A percentile compares a stretch with the other conserved stretches of the same genome.
Evolutionary conservation across 2,329 filamentous ascomycete genomes (phyloP).

Genomic region (Aspergillus piperis): DNA sequence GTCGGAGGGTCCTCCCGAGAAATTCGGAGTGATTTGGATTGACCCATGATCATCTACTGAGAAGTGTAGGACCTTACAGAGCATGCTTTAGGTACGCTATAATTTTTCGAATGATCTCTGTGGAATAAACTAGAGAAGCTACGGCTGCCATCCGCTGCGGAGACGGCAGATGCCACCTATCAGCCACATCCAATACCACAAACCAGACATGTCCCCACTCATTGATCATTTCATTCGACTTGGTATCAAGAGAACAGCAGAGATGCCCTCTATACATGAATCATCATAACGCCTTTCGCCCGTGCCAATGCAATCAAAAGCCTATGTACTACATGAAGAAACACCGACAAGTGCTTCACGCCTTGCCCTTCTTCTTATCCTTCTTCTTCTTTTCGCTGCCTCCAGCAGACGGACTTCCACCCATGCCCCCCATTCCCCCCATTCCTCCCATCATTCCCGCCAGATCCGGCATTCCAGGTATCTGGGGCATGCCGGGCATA

Average conservation of each 20-base stretch:
- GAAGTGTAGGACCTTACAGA: too few relatives aligned
- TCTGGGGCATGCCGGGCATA: slow-evolving; percentile 45
- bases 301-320: slow-evolving; percentile 40
- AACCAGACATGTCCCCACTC: not conserved
- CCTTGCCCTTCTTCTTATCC: slow-evolving; percentile 53
- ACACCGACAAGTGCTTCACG: slow-evolving; percentile 25
- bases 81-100: too few relatives aligned
- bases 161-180: too few relatives aligned
- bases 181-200: too few relatives aligned
- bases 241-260: slow-evolving; percentile 26
- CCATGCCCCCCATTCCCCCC: slow-evolving; percentile 45
- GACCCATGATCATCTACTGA: too few relatives aligned
- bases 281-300: slow-evolving; percentile 39
- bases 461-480: slow-evolving; percentile 54
- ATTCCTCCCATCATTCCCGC: slow-evolving; percentile 54
- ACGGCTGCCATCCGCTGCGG: not conserved
- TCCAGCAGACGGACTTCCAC: slow-evolving; percentile 33
- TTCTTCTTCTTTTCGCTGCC: slow-evolving; percentile 48
- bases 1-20: not conserved
- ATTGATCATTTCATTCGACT: slow-evolving; percentile 9
- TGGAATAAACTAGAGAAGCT: not conserved
- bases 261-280: slow-evolving; percentile 19
- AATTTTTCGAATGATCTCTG: too few relatives aligned
- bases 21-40: not conserved
- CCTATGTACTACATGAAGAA: slow-evolving; percentile 21